phyloP scores from a whole-genome alignment of 768 basidiomycete genomes.

The Nidula microcarpa region DNA sequence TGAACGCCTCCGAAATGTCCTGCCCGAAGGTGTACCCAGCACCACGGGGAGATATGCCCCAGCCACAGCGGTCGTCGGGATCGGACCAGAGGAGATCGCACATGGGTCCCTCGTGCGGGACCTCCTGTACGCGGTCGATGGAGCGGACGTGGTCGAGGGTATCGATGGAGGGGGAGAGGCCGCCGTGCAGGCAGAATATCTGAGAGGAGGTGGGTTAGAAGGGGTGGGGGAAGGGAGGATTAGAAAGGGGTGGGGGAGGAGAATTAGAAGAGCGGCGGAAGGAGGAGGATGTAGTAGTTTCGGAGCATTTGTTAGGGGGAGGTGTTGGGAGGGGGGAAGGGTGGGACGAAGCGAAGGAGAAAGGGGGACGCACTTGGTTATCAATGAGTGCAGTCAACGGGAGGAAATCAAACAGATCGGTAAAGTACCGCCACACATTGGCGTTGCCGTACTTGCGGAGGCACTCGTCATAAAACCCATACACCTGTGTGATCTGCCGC shows the following conservation, averaged over 20 bases:
- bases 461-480: constrained; percentile 99
- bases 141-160: constrained; percentile 99
- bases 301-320: neutral
- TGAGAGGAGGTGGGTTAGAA: constrained; percentile 22
- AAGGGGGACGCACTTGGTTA: constrained; percentile 78
- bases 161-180: constrained; percentile 97
- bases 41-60: constrained; percentile 98
- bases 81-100: constrained; percentile 99
- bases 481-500: constrained; percentile 99
- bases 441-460: constrained; percentile 99
- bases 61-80: constrained; percentile 98
- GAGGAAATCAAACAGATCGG: constrained; percentile 96
- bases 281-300: too few relatives aligned
- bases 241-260: constrained; percentile 1
- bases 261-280: too few relatives aligned
- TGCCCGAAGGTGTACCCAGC: constrained; percentile 99
- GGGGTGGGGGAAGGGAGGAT: constrained; percentile 1
- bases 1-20: constrained; percentile 98
- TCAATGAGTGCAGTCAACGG: constrained; percentile 98
- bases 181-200: constrained; percentile 99
- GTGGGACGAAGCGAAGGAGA: constrained; percentile 1
- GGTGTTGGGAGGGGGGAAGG: constrained; percentile 1
- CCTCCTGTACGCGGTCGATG: constrained; percentile 98
- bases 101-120: constrained; percentile 99
- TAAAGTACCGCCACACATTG: constrained; percentile 99